A percentile compares a stretch with the other conserved stretches of the same genome.
Evolutionary conservation across 192 early-diverging fungal species (phyloP).

Genomic region (Podila epicladia): DNA sequence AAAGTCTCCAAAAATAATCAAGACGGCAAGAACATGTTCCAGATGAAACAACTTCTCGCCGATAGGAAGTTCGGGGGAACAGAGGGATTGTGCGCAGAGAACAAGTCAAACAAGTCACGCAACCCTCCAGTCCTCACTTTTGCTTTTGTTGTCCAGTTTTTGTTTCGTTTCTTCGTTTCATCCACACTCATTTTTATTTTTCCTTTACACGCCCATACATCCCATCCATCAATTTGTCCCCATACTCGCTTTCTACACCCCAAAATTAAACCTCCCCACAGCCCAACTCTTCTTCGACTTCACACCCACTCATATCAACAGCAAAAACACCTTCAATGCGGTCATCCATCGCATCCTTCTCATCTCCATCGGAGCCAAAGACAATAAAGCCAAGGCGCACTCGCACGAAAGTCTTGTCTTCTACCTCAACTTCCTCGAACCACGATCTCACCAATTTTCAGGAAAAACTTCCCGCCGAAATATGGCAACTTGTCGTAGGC

Average conservation of each 20-base stretch:
- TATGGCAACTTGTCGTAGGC: conserved; percentile 22
- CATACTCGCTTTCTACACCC: neutral
- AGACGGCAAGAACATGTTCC: no score
- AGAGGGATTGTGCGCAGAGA: no score
- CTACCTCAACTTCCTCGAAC: neutral
- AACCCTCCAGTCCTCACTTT: no score
- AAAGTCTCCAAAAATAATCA: neutral
- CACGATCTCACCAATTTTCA: conserved; percentile 8
- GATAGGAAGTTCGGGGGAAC: no score
- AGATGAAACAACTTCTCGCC: no score
- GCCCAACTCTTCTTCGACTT: neutral
- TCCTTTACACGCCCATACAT: no score
- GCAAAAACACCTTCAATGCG: neutral
- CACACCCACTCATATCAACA: neutral
- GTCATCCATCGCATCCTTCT: neutral
- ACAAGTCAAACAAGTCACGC: no score
- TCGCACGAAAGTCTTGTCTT: neutral
- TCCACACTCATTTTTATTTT: neutral
- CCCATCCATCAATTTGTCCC: no score
- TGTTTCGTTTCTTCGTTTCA: neutral
- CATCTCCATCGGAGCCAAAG: neutral
- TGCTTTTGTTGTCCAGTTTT: no score
- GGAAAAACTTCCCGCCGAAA: conserved; percentile 26
- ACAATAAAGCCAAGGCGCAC: neutral
- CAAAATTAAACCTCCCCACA: neutral